These are phyloP conservation scores for Imleria badia DNA, from an alignment of 768 basidiomycete genomes.

Conservation along the genomic window DNA sequence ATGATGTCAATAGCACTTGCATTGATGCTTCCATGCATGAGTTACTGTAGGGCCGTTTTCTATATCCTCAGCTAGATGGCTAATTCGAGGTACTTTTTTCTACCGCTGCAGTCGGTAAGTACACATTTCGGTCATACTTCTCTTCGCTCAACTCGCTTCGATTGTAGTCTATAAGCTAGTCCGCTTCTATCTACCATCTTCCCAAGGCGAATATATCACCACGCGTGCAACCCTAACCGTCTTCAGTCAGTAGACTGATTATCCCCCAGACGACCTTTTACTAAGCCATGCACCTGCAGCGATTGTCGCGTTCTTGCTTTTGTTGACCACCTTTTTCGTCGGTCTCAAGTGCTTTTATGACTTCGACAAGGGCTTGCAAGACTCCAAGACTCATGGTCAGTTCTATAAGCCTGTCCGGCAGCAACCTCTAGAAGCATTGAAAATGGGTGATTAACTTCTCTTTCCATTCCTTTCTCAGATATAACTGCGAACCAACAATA, in stretches of 20 bases:
- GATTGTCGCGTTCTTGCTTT: constrained; percentile 69
- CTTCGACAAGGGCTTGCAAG: constrained; percentile 76
- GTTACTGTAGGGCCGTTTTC: constrained; percentile 60
- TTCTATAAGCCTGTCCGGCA: constrained; percentile 35
- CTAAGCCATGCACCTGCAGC: constrained; percentile 41
- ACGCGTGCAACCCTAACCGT: constrained; percentile 77
- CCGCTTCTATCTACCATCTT: constrained; percentile 70
- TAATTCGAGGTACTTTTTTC: constrained; percentile 1
- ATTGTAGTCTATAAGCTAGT: constrained; percentile 77
- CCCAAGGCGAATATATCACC: constrained; percentile 55
- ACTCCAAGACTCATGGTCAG: constrained; percentile 77
- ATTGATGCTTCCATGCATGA: constrained; percentile 75
- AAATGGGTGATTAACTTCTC: constrained; percentile 38
- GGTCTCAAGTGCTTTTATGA: constrained; percentile 79
- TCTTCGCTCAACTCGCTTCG: not conserved
- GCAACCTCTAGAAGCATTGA: constrained; percentile 19
- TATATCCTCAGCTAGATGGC: not conserved
- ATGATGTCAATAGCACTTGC: constrained; percentile 70
- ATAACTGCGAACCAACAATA: constrained; percentile 47
- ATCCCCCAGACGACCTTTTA: not conserved
- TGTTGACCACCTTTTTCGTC: constrained; percentile 72
- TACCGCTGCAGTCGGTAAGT: constrained; percentile 29
- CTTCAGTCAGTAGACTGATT: constrained; percentile 57
- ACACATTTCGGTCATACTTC: not conserved
- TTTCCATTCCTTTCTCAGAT: constrained; percentile 36